Evolutionary conservation across 2,329 filamentous ascomycete genomes (phyloP).

Genomic region (Monosporascus sp.): DNA sequence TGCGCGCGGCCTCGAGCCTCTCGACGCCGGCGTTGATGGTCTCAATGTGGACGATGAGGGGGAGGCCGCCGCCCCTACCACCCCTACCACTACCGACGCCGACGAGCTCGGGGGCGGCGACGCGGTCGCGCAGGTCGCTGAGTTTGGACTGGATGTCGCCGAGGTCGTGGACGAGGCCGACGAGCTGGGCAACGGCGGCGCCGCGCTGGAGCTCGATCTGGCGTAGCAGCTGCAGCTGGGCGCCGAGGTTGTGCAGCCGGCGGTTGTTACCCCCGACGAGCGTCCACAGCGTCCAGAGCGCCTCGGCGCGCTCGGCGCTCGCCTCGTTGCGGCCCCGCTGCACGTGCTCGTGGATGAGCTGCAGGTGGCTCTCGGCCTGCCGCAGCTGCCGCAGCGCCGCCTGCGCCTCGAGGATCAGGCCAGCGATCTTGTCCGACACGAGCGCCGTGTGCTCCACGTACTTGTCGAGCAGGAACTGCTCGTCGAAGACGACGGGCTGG

Average conservation of each 20-base stretch:
- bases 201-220: conserved; percentile 63
- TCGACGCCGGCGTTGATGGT: conserved; percentile 69
- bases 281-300: conserved; percentile 68
- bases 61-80: conserved; percentile 37
- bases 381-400: conserved; percentile 60
- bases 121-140: conserved; percentile 65
- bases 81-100: conserved; percentile 29
- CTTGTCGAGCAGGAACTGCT: conserved; percentile 61
- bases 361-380: conserved; percentile 63
- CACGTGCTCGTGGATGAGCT: conserved; percentile 64
- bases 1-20: conserved; percentile 59
- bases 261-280: conserved; percentile 64
- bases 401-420: conserved; percentile 65
- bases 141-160: conserved; percentile 67
- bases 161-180: conserved; percentile 63
- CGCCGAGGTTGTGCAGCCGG: conserved; percentile 54
- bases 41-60: conserved; percentile 69
- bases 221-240: conserved; percentile 58
- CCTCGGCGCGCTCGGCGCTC: conserved; percentile 54
- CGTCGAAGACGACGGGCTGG: conserved; percentile 52
- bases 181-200: conserved; percentile 63
- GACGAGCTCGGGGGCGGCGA: conserved; percentile 59
- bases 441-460: conserved; percentile 68
- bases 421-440: conserved; percentile 63
- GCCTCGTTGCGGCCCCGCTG: conserved; percentile 57